Evolutionary conservation across 192 early-diverging fungal genomes (phyloP).

Genomic region (Mortierella claussenii): DNA sequence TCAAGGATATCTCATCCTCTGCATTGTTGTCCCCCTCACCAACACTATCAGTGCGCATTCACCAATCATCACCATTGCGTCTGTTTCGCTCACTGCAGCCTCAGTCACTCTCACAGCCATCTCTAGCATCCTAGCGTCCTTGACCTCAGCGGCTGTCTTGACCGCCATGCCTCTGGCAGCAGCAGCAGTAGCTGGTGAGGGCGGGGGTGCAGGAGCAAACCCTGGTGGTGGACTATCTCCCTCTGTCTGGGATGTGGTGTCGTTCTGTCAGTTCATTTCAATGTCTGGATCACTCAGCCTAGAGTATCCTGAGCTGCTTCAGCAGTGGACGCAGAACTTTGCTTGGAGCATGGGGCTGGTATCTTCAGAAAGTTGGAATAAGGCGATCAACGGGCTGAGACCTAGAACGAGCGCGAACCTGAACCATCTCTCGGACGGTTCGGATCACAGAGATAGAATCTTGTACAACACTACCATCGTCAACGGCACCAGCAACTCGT

Average conservation of each 20-base stretch:
- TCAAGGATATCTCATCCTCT: constrained; percentile 20
- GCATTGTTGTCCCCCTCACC: constrained; percentile 26
- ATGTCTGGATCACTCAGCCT: constrained; percentile 43
- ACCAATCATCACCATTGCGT: constrained; percentile 28
- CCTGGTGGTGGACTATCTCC: constrained; percentile 14
- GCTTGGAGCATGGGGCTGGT: constrained; percentile 53
- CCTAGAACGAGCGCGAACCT: too few relatives aligned
- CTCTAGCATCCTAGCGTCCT: constrained; percentile 19
- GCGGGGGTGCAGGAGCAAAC: background rate
- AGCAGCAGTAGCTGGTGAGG: constrained; percentile 1
- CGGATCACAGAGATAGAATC: too few relatives aligned
- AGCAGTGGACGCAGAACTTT: constrained; percentile 53
- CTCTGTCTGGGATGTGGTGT: constrained; percentile 42
- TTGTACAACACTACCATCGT: too few relatives aligned
- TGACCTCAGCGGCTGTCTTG: constrained; percentile 31
- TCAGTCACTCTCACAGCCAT: constrained; percentile 18
- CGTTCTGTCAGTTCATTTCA: constrained; percentile 52
- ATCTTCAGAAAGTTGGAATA: constrained; percentile 11
- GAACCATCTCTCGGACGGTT: too few relatives aligned
- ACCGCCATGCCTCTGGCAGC: constrained; percentile 17
- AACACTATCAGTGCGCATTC: constrained; percentile 37
- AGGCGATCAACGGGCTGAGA: constrained; percentile 28
- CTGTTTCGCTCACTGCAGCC: constrained; percentile 19
- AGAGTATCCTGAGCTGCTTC: constrained; percentile 36
- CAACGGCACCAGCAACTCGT: too few relatives aligned